These are phyloP conservation scores for Colletotrichum paranaense DNA, from an alignment of 2,329 filamentous ascomycete genomes.

Conservation along the genomic window DNA sequence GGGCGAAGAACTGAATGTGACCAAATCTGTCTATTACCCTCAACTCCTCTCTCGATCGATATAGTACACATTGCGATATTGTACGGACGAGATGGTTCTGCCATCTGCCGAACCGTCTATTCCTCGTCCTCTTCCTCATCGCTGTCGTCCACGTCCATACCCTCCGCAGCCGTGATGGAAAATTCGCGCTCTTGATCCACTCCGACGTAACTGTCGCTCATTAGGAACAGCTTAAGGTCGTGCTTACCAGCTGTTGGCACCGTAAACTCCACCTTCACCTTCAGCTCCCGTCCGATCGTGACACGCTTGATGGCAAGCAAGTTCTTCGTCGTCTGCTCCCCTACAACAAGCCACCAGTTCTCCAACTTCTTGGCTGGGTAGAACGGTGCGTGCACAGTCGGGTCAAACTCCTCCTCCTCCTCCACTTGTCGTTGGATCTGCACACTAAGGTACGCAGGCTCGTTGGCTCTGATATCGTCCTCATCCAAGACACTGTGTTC, in stretches of 20 bases:
- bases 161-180: conserved; percentile 85
- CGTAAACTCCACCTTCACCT: conserved; percentile 86
- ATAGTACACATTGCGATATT: conserved; percentile 34
- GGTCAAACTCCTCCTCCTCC: conserved; percentile 76
- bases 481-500: conserved; percentile 88
- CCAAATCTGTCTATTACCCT: conserved; percentile 31
- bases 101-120: conserved; percentile 21
- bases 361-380: conserved; percentile 93
- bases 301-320: conserved; percentile 95
- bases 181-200: conserved; percentile 97
- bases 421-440: conserved; percentile 86
- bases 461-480: conserved; percentile 82
- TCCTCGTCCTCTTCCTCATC: conserved; percentile 80
- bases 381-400: conserved; percentile 93
- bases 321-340: conserved; percentile 88
- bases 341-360: conserved; percentile 98
- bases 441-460: conserved; percentile 84
- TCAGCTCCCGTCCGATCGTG: conserved; percentile 82
- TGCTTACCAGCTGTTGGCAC: conserved; percentile 87
- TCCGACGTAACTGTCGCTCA: conserved; percentile 97
- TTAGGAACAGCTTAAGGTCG: conserved; percentile 89
- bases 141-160: conserved; percentile 93
- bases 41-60: conserved; percentile 28
- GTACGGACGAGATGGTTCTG: conserved; percentile 23
- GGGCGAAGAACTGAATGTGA: conserved; percentile 11